Evolutionary conservation across 495 filamentous ascomycete genomes (phyloP), one percentile per base, ranked within the genome.

Genomic region (Beverwykella pulmonaria): DNA sequence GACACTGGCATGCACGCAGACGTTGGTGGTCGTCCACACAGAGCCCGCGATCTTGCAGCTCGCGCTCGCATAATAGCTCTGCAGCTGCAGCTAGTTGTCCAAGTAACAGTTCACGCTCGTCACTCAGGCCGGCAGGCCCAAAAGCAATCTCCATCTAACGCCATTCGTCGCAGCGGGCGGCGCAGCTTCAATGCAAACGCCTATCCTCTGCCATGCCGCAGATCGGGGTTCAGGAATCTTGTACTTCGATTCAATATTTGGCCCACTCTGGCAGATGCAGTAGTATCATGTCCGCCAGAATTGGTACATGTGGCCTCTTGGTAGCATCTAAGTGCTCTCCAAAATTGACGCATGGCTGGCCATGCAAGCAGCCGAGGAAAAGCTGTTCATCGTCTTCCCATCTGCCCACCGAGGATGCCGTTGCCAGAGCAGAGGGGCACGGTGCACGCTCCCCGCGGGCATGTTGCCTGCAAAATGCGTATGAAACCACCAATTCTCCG

Each of bases 81-180:
- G 32, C 32, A 5, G 30, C 30, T 58, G 32, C 54, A 36, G 36
- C 36, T 17, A n/a, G 36, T 1, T 36, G 15, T 22, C 19, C 56
- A 29, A 34, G 32, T 34, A 34, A 34, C 32, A 5, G 32, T 34
- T 12, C 32, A 12, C 56, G 56, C 56, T 12, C 8, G 25, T 48
- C 32, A 15, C 23, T 19, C 22, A 50, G 20, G 10, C 20, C 3
- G 20, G 25, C 48, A 25, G 48, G 5, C 20, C 44, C 44, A 48
- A 48, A 48, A 48, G 44, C 48, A 61, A 54, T 67, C 30, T 53
- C 48, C 36, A 64, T 71, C 68, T 71, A 64, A 71, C 68, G 41
- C 50, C 15, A 26, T 39, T 20, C 68, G 68, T 71, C 68, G 55
- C 63, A 67, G 63, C 44, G 63, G 26, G 27, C 63, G 59, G 55